Percentiles rank a stretch among this genome's conserved stretches.
Conservation (phyloP, 2,329 filamentous ascomycete species). For the Diaporthe amygdali region DNA sequence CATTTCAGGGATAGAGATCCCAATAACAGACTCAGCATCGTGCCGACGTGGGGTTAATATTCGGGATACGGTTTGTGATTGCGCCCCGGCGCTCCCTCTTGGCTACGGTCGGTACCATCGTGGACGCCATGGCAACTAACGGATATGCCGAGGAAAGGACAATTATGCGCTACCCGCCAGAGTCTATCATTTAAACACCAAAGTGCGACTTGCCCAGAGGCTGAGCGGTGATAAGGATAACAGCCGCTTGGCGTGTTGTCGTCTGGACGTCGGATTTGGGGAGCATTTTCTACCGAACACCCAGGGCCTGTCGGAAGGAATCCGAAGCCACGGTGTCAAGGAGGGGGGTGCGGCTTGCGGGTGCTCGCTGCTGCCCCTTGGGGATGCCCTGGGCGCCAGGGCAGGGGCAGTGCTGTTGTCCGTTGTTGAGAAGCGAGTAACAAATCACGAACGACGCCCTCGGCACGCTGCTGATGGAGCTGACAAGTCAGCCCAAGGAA, state of each 20-base stretch:
- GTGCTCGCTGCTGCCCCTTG: slow-evolving; percentile 2
- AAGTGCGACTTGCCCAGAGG: slow-evolving; percentile 1
- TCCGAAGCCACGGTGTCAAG: slow-evolving; percentile 22
- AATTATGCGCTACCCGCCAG: not conserved
- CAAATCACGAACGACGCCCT: not conserved
- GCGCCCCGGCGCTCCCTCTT: not conserved
- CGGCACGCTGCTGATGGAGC: slow-evolving; percentile 4
- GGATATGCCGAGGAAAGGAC: slow-evolving; percentile 5
- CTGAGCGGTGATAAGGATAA: slow-evolving; percentile 4
- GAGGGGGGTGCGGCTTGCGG: not conserved
- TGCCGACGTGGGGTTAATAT: not conserved
- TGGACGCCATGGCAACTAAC: not conserved
- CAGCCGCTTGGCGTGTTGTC: not conserved
- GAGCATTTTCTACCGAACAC: not conserved
- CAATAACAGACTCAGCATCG: not conserved
- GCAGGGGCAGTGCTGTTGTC: not conserved
- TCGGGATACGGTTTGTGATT: not conserved
- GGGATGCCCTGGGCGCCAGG: not conserved
- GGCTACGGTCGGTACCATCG: not conserved
- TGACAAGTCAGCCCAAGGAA: slow-evolving; percentile 6
- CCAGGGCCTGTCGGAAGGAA: slow-evolving; percentile 20
- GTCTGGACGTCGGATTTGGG: not conserved
- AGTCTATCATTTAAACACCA: not conserved
- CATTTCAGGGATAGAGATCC: not conserved
- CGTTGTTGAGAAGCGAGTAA: slow-evolving; percentile 2